phyloP scores from a whole-genome alignment of 2,329 filamentous ascomycete genomes.

The Aureobasidium sp. region DNA sequence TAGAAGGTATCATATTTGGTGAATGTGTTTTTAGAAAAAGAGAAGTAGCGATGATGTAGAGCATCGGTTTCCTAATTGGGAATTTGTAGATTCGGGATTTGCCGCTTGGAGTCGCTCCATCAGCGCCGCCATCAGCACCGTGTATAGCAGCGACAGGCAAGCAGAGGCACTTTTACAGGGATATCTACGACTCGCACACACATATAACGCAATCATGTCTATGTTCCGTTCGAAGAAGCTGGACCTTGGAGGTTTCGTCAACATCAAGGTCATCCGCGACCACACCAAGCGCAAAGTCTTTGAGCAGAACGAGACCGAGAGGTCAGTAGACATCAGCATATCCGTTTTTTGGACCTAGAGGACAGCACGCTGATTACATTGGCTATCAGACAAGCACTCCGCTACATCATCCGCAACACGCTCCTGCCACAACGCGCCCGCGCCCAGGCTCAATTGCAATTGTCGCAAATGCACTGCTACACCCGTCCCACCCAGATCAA shows the following conservation, averaged over 20 bases:
- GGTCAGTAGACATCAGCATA: constrained; percentile 42
- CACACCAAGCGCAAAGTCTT: constrained; percentile 96
- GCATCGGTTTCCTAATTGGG: constrained; percentile 3
- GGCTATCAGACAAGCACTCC: constrained; percentile 61
- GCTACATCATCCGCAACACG: constrained; percentile 88
- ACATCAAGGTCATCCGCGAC: constrained; percentile 80
- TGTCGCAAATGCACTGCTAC: constrained; percentile 93
- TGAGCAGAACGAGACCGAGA: constrained; percentile 75
- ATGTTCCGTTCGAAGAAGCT: constrained; percentile 87
- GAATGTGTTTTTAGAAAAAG: neutral
- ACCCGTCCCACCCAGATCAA: constrained; percentile 88
- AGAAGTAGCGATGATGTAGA: neutral
- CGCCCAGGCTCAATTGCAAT: constrained; percentile 84
- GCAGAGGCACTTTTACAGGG: neutral
- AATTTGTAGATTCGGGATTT: neutral
- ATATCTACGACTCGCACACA: neutral
- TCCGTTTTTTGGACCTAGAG: too few relatives aligned
- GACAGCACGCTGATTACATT: neutral
- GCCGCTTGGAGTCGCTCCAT: neutral
- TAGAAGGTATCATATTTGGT: neutral
- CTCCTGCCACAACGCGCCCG: constrained; percentile 72
- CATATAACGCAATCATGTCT: constrained; percentile 22
- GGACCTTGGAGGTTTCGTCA: constrained; percentile 80
- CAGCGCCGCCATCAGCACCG: neutral
- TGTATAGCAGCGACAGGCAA: neutral